Base-by-base conservation (phyloP, 2,329 filamentous ascomycete genomes). In the Zasmidium angulare region DNA sequence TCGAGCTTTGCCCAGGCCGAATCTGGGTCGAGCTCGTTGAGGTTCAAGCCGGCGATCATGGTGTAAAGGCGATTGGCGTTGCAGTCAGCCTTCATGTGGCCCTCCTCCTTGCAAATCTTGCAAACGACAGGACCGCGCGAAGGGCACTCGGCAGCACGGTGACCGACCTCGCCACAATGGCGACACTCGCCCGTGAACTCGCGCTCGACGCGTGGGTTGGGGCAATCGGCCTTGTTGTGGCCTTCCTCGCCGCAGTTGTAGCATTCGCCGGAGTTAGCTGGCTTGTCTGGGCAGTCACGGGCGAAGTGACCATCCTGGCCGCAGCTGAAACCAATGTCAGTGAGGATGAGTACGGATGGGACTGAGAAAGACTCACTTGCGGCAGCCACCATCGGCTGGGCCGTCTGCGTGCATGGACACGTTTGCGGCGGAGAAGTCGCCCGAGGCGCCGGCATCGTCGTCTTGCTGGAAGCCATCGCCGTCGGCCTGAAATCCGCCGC, bases 81-180 rank as follows among this genome's bases (percentile, higher is more conserved):
- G 77, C 88, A 91, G 1, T 82, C 78, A 26, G 75, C 70, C 9
- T 79, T 76, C 20, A 74, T 68, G 68, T 90, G 69, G 24, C 86
- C 86, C 68, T 84, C 81, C 64, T 85, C 73, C 26, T 81, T 66
- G 68, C 88, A 90, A 68, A 88, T 86, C 52, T 79, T 79, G 74
- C 87, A 90, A 9, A 79, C 61, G 67, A 76, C 74, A 1, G 86
- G 78, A 6, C 81, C 80, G 62, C 83, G 84, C 1, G 81, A 74
- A 1, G 87, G 87, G 64, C 89, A 92, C 53, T 89, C 85, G 20
- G 82, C 80, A 53, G 82, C 77, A 67, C 84, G 77, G 63, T 87
- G 84, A 20, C 84, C 84, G 31, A 78, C 71, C 59, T 80, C 67
- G 17, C 78, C 74, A 65, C 84, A 86, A 72, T 83, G 77, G 62